Conservation (phyloP, 371 early-diverging fungal species). For the Apophysomyces sp. region DNA sequence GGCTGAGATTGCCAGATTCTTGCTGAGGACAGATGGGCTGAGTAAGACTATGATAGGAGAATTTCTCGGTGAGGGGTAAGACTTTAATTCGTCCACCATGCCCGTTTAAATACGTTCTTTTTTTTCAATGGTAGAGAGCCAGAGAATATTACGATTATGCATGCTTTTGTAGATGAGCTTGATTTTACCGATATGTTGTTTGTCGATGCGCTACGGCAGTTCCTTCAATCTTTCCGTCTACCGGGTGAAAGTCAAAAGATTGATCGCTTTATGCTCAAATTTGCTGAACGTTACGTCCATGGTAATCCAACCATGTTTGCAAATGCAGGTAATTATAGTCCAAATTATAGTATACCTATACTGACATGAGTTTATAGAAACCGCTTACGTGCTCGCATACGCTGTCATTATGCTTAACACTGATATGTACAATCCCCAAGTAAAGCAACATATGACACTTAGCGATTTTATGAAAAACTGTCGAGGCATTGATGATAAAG, state of each 20-base stretch:
- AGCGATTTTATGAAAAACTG: constrained; percentile 94
- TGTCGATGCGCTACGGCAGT: constrained; percentile 84
- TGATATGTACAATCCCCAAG: constrained; percentile 91
- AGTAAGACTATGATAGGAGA: constrained; percentile 91
- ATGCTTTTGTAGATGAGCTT: constrained; percentile 91
- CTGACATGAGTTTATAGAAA: constrained; percentile 45
- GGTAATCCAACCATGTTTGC: constrained; percentile 75
- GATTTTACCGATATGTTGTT: constrained; percentile 79
- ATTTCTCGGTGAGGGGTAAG: constrained; percentile 88
- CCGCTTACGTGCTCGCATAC: constrained; percentile 93
- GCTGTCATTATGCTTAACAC: constrained; percentile 97
- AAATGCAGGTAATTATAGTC: constrained; percentile 54
- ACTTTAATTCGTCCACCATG: not conserved
- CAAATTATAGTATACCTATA: not conserved
- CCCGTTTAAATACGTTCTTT: not conserved
- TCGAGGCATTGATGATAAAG: constrained; percentile 88
- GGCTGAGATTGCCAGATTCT: constrained; percentile 69
- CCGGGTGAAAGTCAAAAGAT: constrained; percentile 99
- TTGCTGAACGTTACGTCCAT: constrained; percentile 89
- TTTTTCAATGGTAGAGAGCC: constrained; percentile 49
- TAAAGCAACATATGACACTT: constrained; percentile 90
- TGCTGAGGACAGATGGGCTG: constrained; percentile 74
- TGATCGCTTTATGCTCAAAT: constrained; percentile 97
- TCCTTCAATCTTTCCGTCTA: constrained; percentile 92
- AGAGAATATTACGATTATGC: constrained; percentile 92